Conservation (phyloP, 495 filamentous ascomycete genomes). For the Filosporella fistucella region DNA sequence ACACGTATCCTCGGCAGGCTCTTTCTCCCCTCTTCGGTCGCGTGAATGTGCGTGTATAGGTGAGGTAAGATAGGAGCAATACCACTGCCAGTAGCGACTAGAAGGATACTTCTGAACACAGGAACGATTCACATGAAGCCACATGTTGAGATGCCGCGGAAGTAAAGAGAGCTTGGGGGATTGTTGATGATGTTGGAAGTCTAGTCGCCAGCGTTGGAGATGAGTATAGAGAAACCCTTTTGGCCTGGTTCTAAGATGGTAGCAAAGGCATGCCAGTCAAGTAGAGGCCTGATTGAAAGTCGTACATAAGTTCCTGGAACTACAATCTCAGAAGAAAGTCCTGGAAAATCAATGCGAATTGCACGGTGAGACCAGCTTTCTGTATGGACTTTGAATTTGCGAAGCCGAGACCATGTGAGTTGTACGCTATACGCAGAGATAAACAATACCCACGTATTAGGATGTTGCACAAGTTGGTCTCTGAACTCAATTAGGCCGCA, state of each 20-base stretch:
- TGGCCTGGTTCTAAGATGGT: slow-evolving; percentile 54
- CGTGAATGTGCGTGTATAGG: too few species aligned
- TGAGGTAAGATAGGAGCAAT: slow-evolving; percentile 59
- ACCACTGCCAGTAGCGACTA: slow-evolving; percentile 78
- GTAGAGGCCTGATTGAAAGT: slow-evolving; percentile 43
- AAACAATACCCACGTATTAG: slow-evolving; percentile 65
- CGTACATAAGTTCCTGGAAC: slow-evolving; percentile 31
- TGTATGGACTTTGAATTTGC: slow-evolving; percentile 51
- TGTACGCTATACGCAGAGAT: slow-evolving; percentile 52
- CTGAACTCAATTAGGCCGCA: not conserved
- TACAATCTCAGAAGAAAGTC: slow-evolving; percentile 59
- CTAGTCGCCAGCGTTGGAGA: slow-evolving; percentile 83
- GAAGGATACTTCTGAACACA: slow-evolving; percentile 61
- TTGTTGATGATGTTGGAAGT: slow-evolving; percentile 58
- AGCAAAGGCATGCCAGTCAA: slow-evolving; percentile 79
- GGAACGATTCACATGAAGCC: slow-evolving; percentile 68
- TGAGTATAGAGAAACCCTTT: slow-evolving; percentile 64
- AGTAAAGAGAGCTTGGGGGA: slow-evolving; percentile 55
- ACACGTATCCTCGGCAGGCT: slow-evolving; percentile 29
- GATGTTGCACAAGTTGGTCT: slow-evolving; percentile 42
- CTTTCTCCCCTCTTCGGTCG: slow-evolving; percentile 34
- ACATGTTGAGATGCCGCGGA: slow-evolving; percentile 46
- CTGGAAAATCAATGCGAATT: too few species aligned
- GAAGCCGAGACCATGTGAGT: slow-evolving; percentile 64
- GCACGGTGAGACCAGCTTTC: slow-evolving; percentile 60